A percentile compares a stretch with the other conserved stretches of the same genome.
These are phyloP conservation scores for Sorghum bicolor DNA, from an alignment of 176 grass and related monocot species.

Conservation along the genomic window Sorghum_bicolor_NCBIv3 NC_012879.2:4274001-4274500, in stretches of 20 bases:
- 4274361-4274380: background rate
- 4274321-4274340: background rate
- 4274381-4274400: conserved; percentile 39
- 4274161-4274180: no score
- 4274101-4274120: background rate
- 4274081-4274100: background rate
- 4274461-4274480: background rate
- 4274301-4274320: conserved; percentile 4
- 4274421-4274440: background rate
- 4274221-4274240: background rate
- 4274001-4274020: background rate
- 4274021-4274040: background rate
- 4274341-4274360: background rate
- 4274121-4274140: background rate
- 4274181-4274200: background rate
- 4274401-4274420: conserved; percentile 33
- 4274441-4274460: background rate
- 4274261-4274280: background rate
- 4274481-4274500: background rate
- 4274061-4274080: background rate
- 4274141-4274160: background rate
- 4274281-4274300: background rate
- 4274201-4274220: background rate
- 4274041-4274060: background rate
- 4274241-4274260: background rate